These are phyloP conservation scores for Antitrichia curtipendula DNA, from an alignment of 225 moss, liverwort and hornwort species.

Conservation along the genomic window DNA sequence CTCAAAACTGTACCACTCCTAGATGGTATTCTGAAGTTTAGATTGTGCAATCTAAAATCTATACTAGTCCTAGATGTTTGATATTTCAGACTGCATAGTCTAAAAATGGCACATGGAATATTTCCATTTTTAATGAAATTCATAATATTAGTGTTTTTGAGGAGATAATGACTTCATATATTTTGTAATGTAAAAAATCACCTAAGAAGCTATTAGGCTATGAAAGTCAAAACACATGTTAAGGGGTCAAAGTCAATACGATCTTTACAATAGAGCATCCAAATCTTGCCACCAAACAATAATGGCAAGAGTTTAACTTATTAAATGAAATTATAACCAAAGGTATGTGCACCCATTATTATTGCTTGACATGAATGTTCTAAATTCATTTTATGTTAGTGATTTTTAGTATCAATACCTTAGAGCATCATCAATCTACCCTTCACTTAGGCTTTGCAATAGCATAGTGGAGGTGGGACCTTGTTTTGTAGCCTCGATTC, in stretches of 20 bases:
- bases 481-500: rapidly evolving
- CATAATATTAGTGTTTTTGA: too few species aligned
- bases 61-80: too few species aligned
- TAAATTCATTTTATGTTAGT: neutral
- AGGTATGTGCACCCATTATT: neutral
- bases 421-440: rapidly evolving
- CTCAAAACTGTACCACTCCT: too few species aligned
- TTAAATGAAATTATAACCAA: neutral
- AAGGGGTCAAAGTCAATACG: neutral
- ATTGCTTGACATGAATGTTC: neutral
- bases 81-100: too few species aligned
- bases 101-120: too few species aligned
- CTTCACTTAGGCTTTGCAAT: neutral
- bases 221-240: neutral
- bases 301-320: neutral
- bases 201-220: neutral
- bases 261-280: neutral
- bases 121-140: too few species aligned
- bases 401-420: neutral
- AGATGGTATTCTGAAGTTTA: too few species aligned
- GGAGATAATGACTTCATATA: neutral
- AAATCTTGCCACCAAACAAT: neutral
- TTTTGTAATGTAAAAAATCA: too few species aligned
- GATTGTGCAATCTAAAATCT: too few species aligned
- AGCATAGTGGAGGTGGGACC: rapidly evolving